phyloP scores from a whole-genome alignment of 192 early-diverging fungal species.

The Tieghemiomyces parasiticus region DNA sequence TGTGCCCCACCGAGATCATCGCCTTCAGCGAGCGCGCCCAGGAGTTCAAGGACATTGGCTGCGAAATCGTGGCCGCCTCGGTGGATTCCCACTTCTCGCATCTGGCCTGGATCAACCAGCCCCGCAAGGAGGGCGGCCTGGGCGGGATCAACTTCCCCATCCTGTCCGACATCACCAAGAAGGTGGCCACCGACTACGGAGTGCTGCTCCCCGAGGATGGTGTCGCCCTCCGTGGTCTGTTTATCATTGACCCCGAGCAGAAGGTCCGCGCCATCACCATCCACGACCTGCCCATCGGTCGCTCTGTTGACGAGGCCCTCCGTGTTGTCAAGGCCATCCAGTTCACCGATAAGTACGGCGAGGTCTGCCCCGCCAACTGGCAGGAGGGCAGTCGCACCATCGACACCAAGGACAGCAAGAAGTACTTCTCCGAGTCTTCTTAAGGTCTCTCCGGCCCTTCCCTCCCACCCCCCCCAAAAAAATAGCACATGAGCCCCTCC shows the following conservation, averaged over 20 bases:
- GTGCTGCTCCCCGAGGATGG: conserved; percentile 67
- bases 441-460: too few relatives aligned
- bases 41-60: conserved; percentile 66
- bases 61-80: conserved; percentile 57
- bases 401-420: conserved; percentile 42
- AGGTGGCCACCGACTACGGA: conserved; percentile 76
- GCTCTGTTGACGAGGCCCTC: conserved; percentile 71
- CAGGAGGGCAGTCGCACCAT: conserved; percentile 58
- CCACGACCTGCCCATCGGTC: conserved; percentile 82
- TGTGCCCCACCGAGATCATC: conserved; percentile 91
- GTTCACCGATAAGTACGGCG: conserved; percentile 76
- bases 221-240: conserved; percentile 69
- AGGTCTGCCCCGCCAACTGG: conserved; percentile 81
- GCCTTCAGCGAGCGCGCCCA: conserved; percentile 73
- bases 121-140: conserved; percentile 78
- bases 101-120: conserved; percentile 75
- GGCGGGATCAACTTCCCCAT: conserved; percentile 88
- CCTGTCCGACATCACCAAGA: conserved; percentile 73
- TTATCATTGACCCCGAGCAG: conserved; percentile 83
- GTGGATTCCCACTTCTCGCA: conserved; percentile 72
- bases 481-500: too few relatives aligned
- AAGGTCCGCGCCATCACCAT: conserved; percentile 77
- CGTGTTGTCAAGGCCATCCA: conserved; percentile 84
- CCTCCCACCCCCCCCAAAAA: too few relatives aligned
- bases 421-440: conserved; percentile 44